Conservation (phyloP, 2,329 filamentous ascomycete genomes). For the Fusarium beomiforme region DNA sequence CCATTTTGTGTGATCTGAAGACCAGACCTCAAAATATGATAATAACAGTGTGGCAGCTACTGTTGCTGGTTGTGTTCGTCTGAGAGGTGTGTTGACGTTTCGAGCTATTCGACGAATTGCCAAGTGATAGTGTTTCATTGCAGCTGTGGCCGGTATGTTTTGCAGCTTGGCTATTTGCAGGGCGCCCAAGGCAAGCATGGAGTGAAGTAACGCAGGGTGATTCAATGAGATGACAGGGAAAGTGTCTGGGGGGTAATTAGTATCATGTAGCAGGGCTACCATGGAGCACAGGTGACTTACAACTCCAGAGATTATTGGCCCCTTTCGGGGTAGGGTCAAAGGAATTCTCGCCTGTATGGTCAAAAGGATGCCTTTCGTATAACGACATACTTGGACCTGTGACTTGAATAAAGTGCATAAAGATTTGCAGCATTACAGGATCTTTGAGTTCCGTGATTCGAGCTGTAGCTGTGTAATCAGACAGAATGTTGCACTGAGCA, state of each 20-base stretch:
- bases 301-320: slow-evolving; percentile 73
- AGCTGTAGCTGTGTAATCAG: slow-evolving; percentile 73
- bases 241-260: slow-evolving; percentile 64
- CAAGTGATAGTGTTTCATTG: slow-evolving; percentile 91
- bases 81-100: slow-evolving; percentile 74
- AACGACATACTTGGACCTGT: slow-evolving; percentile 88
- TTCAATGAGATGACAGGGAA: slow-evolving; percentile 85
- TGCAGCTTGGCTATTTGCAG: slow-evolving; percentile 89
- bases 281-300: slow-evolving; percentile 51
- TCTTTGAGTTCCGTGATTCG: slow-evolving; percentile 80
- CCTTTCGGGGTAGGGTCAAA: slow-evolving; percentile 69
- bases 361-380: slow-evolving; percentile 83
- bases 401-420: slow-evolving; percentile 91
- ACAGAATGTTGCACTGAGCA: slow-evolving; percentile 62
- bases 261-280: neutral
- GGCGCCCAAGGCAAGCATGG: slow-evolving; percentile 87
- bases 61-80: slow-evolving; percentile 80
- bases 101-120: slow-evolving; percentile 81
- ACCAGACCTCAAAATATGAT: slow-evolving; percentile 94
- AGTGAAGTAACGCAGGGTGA: slow-evolving; percentile 87
- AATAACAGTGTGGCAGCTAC: slow-evolving; percentile 89
- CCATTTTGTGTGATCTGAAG: slow-evolving; percentile 95
- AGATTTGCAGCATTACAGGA: slow-evolving; percentile 81
- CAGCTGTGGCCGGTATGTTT: slow-evolving; percentile 76
- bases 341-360: slow-evolving; percentile 68